phyloP scores from a whole-genome alignment of 768 basidiomycete genomes.

The Mycena sanguinolenta region DNA sequence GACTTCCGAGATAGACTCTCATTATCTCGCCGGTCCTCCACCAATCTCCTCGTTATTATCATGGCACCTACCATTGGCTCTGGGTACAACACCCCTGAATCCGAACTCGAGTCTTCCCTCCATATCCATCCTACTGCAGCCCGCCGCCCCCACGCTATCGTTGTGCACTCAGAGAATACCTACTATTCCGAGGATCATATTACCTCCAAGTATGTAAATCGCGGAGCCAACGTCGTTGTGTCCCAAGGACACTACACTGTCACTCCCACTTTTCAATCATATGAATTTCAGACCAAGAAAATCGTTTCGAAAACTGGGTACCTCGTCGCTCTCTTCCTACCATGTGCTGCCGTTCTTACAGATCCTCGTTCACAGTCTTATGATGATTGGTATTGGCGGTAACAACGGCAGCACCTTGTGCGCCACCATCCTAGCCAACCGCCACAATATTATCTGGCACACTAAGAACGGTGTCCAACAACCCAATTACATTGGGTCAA shows the following conservation, averaged over 20 bases:
- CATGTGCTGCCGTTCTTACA: constrained; percentile 21
- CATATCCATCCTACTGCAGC: constrained; percentile 89
- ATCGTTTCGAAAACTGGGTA: constrained; percentile 94
- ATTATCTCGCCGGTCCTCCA: constrained; percentile 47
- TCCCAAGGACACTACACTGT: constrained; percentile 82
- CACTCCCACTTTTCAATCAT: constrained; percentile 83
- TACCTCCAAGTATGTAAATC: constrained; percentile 85
- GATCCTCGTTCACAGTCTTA: constrained; percentile 69
- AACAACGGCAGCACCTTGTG: constrained; percentile 97
- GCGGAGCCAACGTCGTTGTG: constrained; percentile 78
- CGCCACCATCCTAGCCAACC: constrained; percentile 96
- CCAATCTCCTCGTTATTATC: constrained; percentile 40
- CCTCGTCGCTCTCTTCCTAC: constrained; percentile 48
- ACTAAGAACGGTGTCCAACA: constrained; percentile 93
- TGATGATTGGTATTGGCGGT: constrained; percentile 97
- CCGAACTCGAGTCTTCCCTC: constrained; percentile 75
- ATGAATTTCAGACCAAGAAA: constrained; percentile 92
- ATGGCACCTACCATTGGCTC: constrained; percentile 75
- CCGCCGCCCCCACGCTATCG: constrained; percentile 81
- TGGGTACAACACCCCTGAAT: constrained; percentile 80
- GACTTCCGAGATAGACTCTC: too few relatives aligned
- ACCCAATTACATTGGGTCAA: constrained; percentile 98
- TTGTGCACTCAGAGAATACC: constrained; percentile 86
- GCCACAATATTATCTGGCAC: constrained; percentile 93
- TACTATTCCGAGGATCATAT: constrained; percentile 86